These are phyloP conservation scores for Candida oleophila DNA, from an alignment of 805 yeast species.

Conservation along the genomic window DNA sequence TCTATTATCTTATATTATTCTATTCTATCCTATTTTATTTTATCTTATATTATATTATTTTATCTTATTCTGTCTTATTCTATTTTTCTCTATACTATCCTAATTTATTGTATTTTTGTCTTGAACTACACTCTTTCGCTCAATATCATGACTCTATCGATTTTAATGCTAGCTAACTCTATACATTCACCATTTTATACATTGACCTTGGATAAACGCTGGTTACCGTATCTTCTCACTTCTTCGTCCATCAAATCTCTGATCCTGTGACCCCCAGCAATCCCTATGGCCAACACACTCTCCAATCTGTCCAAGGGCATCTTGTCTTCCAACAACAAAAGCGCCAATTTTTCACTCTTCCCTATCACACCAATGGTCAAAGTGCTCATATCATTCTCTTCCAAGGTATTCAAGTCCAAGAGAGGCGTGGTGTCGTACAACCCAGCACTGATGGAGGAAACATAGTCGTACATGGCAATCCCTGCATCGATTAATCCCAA, in stretches of 20 bases:
- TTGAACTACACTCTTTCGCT: too few species aligned
- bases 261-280: conserved; percentile 82
- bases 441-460: conserved; percentile 79
- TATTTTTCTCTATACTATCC: too few species aligned
- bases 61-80: too few species aligned
- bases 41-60: too few species aligned
- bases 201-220: conserved; percentile 43
- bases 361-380: conserved; percentile 87
- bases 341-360: conserved; percentile 70
- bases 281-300: conserved; percentile 72
- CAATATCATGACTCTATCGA: too few species aligned
- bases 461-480: conserved; percentile 87
- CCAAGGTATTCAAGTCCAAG: conserved; percentile 77
- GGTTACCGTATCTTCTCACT: conserved; percentile 72
- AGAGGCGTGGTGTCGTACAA: conserved; percentile 72
- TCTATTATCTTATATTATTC: too few species aligned
- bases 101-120: too few species aligned
- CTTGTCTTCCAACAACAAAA: conserved; percentile 77
- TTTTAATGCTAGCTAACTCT: too few species aligned
- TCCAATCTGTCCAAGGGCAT: conserved; percentile 82
- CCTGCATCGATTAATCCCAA: conserved; percentile 94
- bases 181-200: too few species aligned
- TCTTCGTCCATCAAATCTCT: conserved; percentile 84
- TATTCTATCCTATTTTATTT: too few species aligned
- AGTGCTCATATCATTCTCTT: conserved; percentile 79